A percentile compares a stretch with the other conserved stretches of the same genome.
phyloP scores from a whole-genome alignment of 1,284 basidiomycete genomes.

The Amylostereum areolatum region DNA sequence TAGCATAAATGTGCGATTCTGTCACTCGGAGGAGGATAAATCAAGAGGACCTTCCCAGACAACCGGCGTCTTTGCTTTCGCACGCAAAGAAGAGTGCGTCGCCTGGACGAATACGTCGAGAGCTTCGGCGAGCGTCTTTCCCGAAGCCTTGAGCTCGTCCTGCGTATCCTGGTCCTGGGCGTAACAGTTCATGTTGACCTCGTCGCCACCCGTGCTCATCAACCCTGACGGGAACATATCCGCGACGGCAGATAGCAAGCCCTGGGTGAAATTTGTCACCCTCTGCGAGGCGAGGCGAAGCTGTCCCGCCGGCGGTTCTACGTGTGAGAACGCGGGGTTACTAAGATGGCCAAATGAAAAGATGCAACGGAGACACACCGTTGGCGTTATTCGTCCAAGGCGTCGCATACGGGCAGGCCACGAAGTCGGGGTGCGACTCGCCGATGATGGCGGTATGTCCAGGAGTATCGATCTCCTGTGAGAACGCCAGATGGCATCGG shows the following conservation, averaged over 20 bases:
- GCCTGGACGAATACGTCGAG: slow-evolving; percentile 55
- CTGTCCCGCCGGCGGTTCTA: slow-evolving; percentile 44
- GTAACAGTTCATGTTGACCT: slow-evolving; percentile 72
- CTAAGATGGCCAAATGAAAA: no score
- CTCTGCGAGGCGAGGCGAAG: slow-evolving; percentile 32
- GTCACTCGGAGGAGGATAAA: no score
- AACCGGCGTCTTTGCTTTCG: slow-evolving; percentile 45
- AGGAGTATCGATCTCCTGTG: slow-evolving; percentile 57
- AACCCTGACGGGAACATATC: slow-evolving; percentile 52
- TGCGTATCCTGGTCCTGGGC: slow-evolving; percentile 54
- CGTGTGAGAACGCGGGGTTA: no score
- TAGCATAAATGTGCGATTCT: no score
- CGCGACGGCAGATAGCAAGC: slow-evolving; percentile 37
- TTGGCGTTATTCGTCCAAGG: slow-evolving; percentile 22
- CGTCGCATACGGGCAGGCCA: slow-evolving; percentile 34
- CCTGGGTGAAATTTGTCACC: slow-evolving; percentile 36
- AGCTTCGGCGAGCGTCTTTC: slow-evolving; percentile 57
- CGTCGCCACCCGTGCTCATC: slow-evolving; percentile 81
- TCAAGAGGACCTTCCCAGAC: not conserved
- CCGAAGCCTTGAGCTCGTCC: slow-evolving; percentile 37
- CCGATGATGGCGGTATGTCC: slow-evolving; percentile 42
- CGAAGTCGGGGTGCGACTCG: slow-evolving; percentile 33
- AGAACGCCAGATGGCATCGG: no score
- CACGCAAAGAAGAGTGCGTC: slow-evolving; percentile 40
- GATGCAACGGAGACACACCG: slow-evolving; percentile 9